These are phyloP conservation scores for Cyberlindnera euphorbiae DNA, from an alignment of 805 yeast genomes.

Conservation along the genomic window DNA sequence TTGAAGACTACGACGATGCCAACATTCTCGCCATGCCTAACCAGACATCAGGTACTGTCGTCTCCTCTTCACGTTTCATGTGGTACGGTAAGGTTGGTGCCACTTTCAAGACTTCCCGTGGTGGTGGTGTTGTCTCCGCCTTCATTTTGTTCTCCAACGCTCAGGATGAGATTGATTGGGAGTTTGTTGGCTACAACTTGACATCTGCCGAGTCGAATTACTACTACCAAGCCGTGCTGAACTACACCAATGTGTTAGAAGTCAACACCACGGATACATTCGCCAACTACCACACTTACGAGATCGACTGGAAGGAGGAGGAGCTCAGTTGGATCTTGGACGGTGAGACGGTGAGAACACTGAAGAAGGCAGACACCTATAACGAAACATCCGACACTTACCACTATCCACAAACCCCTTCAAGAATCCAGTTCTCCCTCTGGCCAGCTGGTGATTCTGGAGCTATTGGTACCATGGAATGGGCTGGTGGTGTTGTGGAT, in stretches of 20 bases:
- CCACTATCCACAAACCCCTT: constrained; percentile 68
- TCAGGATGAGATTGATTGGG: constrained; percentile 88
- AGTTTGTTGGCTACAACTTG: constrained; percentile 75
- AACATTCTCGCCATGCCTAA: constrained; percentile 76
- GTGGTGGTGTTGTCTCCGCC: constrained; percentile 81
- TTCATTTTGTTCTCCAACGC: constrained; percentile 77
- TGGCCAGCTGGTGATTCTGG: constrained; percentile 73
- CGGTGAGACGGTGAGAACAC: constrained; percentile 61
- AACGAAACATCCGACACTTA: constrained; percentile 56
- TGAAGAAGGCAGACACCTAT: constrained; percentile 54
- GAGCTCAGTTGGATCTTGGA: constrained; percentile 66
- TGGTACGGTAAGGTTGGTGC: constrained; percentile 86
- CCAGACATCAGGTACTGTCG: constrained; percentile 67
- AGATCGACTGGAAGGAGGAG: constrained; percentile 80
- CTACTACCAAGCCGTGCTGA: constrained; percentile 69
- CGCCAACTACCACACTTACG: constrained; percentile 67
- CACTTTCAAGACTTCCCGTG: constrained; percentile 66
- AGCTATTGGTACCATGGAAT: constrained; percentile 61
- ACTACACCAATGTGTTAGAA: constrained; percentile 56
- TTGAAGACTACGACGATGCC: constrained; percentile 50
- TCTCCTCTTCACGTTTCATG: constrained; percentile 71
- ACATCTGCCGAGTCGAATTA: constrained; percentile 68
- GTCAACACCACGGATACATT: constrained; percentile 47
- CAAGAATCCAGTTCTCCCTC: constrained; percentile 64
- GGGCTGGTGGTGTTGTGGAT: constrained; percentile 86